Evolutionary conservation across 345 rosid species (phyloP), one percentile per base, ranked within the genome.

Genomic region (Zanthoxylum bungeanum): DNA sequence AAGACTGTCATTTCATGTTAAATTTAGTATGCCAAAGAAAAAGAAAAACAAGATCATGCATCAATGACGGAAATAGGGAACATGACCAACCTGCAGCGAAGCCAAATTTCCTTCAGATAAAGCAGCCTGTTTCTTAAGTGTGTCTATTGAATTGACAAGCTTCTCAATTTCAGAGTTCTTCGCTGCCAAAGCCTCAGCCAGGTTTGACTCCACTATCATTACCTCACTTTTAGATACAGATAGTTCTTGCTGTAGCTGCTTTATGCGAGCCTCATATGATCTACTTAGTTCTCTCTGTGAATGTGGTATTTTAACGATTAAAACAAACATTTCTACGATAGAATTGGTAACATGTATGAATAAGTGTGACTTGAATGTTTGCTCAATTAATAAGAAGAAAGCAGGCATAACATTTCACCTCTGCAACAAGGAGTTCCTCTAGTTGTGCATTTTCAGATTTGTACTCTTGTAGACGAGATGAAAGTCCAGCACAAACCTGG

Each of bases 391-490:
- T 57, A 69, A 70, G 47, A 50, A n/a, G n/a, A n/a, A n/a, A 40
- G 22, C 25, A 64, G 27, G 31, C 25, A 24, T 4, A 3, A 19
- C 14, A 39, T 36, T 62, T 87, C 80, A 91, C 99, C 97, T 96
- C 99, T 22, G 97, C 87, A 75, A 80, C 78, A 71, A 96, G 94
- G 87, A 96, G 98, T 79, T 96, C 99, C 85, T 96, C 99, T 75
- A 96, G 87, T 82, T 96, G 98, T 66, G 97, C 89, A 86, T 93
- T 96, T 84, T 96, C 99, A 73, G 87, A 85, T 79, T 96, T 96
- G 77, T 88, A 88, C 77, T 93, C 99, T 83, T 93, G 99, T 76
- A 96, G 96, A 71, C 99, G 98, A 70, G 92, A 82, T 68, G 95
- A 89, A 74, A 96, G 94, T 75, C 98, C 98, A 82, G 93, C 91